phyloP scores from a whole-genome alignment of 805 yeast species.

The Pichia membranifaciens region DNA sequence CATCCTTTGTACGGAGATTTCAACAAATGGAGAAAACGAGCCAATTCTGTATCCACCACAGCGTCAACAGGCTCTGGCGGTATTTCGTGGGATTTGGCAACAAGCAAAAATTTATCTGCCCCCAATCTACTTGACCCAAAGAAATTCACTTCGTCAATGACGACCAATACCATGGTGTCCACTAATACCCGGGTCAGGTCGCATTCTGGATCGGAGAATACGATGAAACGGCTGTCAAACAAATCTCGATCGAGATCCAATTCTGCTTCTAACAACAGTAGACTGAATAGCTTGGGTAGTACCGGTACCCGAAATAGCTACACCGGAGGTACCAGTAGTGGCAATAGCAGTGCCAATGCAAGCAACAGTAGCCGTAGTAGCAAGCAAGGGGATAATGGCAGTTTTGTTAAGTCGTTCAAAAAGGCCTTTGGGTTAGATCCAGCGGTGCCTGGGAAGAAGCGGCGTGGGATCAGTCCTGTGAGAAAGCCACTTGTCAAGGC shows the following conservation, averaged over 20 bases:
- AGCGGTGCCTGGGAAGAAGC: neutral
- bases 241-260: slow-evolving; percentile 4
- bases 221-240: neutral
- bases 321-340: neutral
- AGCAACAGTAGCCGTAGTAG: neutral
- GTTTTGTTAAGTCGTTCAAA: slow-evolving; percentile 7
- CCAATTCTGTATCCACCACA: slow-evolving; percentile 5
- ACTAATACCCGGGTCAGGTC: neutral
- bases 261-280: neutral
- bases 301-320: neutral
- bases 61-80: neutral
- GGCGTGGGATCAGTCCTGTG: neutral
- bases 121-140: slow-evolving; percentile 2
- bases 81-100: neutral
- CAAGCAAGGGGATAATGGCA: slow-evolving; percentile 1
- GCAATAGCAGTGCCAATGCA: too few species aligned
- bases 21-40: slow-evolving; percentile 8
- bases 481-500: neutral
- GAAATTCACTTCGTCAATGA: neutral
- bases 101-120: neutral
- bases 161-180: neutral
- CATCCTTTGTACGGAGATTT: slow-evolving; percentile 53
- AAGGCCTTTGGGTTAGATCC: slow-evolving; percentile 10
- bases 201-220: slow-evolving; percentile 1
- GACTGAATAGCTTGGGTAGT: neutral